Evolutionary conservation across 306 rosid species (phyloP).

Genomic region (Mucuna pruriens): DNA sequence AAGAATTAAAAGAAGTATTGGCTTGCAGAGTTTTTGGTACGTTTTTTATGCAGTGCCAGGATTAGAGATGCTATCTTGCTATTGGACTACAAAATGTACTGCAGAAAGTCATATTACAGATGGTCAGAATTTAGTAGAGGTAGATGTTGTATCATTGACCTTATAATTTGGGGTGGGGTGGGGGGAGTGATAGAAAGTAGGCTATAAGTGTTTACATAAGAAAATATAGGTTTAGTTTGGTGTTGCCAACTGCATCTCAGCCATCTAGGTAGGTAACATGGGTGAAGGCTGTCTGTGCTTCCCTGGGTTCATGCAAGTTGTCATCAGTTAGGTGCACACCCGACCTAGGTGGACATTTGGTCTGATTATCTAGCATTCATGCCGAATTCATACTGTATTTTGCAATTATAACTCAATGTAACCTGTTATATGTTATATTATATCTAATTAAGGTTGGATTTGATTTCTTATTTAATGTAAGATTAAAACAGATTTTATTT

Average conservation of each 20-base stretch:
- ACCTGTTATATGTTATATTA: background rate
- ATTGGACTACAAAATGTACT: background rate
- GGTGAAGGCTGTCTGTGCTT: constrained; percentile 2
- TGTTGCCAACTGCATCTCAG: background rate
- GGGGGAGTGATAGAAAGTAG: background rate
- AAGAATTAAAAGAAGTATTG: background rate
- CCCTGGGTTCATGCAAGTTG: constrained; percentile 1
- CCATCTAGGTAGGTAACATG: background rate
- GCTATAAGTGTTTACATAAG: background rate
- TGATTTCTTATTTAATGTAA: background rate
- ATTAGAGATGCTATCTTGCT: background rate
- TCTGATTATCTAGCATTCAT: background rate
- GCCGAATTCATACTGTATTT: background rate
- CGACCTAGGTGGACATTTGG: background rate
- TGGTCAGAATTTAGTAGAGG: background rate
- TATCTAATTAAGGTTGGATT: background rate
- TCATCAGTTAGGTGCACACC: background rate
- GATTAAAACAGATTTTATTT: too few relatives aligned
- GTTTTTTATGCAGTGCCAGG: background rate
- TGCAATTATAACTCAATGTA: background rate
- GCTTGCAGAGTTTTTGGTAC: background rate
- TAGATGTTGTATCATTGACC: constrained; percentile 2
- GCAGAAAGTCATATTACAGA: background rate
- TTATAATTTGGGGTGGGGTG: background rate
- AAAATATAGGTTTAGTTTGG: background rate